Conservation (phyloP, 2,329 filamentous ascomycete genomes). For the Penicillium concentricum region DNA sequence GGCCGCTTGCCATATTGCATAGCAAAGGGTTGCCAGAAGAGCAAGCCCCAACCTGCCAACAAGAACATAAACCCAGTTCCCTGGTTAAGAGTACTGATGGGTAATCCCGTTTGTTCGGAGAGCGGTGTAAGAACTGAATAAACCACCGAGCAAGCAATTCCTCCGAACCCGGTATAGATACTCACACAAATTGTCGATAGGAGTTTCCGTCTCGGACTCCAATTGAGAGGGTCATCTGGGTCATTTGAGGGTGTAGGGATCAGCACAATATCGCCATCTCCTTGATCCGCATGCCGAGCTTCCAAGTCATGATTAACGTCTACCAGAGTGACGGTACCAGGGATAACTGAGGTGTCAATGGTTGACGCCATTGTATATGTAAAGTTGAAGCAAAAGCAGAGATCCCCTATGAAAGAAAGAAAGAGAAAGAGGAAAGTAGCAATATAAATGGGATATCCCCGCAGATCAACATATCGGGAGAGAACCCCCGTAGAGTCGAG, state of each 20-base stretch:
- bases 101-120: constrained; percentile 37
- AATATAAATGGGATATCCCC: not conserved
- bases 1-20: constrained; percentile 45
- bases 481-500: not conserved
- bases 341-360: constrained; percentile 33
- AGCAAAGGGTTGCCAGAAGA: constrained; percentile 51
- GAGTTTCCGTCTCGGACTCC: constrained; percentile 45
- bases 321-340: constrained; percentile 47
- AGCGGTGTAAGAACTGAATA: constrained; percentile 42
- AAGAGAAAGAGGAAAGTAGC: too few relatives aligned
- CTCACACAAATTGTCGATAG: constrained; percentile 45
- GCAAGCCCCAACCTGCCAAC: constrained; percentile 45
- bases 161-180: constrained; percentile 41
- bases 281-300: constrained; percentile 30
- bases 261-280: constrained; percentile 41
- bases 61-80: constrained; percentile 45
- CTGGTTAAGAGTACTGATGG: constrained; percentile 36
- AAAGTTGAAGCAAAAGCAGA: too few relatives aligned
- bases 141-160: constrained; percentile 39
- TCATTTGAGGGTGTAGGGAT: constrained; percentile 46
- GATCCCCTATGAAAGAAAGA: too few relatives aligned
- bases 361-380: constrained; percentile 24
- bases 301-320: constrained; percentile 40
- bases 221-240: constrained; percentile 50
- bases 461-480: not conserved